Conservation (phyloP, 768 basidiomycete genomes). For the Amanita muscaria region DNA sequence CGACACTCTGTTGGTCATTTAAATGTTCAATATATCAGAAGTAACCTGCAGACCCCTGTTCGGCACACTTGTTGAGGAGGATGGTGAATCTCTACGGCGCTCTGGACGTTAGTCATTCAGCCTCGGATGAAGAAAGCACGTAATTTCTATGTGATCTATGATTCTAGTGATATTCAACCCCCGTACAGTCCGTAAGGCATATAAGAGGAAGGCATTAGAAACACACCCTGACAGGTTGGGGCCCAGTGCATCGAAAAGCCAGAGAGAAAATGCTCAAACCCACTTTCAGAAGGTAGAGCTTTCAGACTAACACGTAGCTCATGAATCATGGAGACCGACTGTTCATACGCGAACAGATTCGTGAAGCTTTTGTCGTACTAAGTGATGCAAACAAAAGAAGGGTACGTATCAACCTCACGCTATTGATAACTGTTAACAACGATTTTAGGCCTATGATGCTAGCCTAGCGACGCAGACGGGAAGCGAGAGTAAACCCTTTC, state of each 20-base stretch:
- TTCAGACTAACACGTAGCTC: background rate
- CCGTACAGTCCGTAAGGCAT: constrained; percentile 52
- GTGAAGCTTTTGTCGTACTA: constrained; percentile 53
- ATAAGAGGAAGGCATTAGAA: constrained; percentile 57
- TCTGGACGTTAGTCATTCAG: constrained; percentile 35
- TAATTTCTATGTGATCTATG: constrained; percentile 6
- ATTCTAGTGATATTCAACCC: background rate
- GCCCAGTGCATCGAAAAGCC: constrained; percentile 38
- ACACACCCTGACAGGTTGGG: constrained; percentile 70
- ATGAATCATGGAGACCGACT: background rate
- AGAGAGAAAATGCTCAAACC: constrained; percentile 44
- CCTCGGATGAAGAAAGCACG: constrained; percentile 45
- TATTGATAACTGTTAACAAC: background rate
- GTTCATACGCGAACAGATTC: constrained; percentile 32
- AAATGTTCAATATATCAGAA: too few relatives aligned
- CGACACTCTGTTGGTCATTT: too few relatives aligned
- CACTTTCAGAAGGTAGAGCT: constrained; percentile 48
- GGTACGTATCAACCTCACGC: constrained; percentile 24
- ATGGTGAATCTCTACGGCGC: constrained; percentile 27
- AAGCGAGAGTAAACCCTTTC: background rate
- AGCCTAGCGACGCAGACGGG: constrained; percentile 16
- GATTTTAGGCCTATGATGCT: constrained; percentile 37
- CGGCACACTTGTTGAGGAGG: background rate
- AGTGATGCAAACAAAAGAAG: constrained; percentile 46
- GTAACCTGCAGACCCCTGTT: too few relatives aligned